Base-by-base conservation (phyloP, 2,329 filamentous ascomycete species). In the Alternaria burnsii region DNA sequence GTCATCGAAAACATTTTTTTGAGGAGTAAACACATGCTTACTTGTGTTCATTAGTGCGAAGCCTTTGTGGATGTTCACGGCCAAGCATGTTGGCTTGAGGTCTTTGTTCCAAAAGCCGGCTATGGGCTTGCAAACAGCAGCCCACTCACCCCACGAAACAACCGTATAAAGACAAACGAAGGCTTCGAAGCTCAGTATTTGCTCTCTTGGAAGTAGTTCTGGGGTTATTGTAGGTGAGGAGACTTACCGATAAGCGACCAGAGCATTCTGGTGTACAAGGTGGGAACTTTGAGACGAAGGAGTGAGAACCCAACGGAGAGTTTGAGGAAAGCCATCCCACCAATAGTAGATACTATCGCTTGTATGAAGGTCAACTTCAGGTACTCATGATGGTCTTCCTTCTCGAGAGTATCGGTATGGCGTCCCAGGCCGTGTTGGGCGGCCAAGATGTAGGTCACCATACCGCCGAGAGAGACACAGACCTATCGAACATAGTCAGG, bases 391-490 rank as follows among this genome's bases (percentile, higher is more conserved):
- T 48, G 30, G 32, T 48, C 46, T 48, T 32, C 30, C 18, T 48
- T 48, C 18, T 34, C 18, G 4, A 36, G 30, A 6, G 46, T 48
- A 18, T 48, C 46, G 18, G 46, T 48, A 18, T 48, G 30, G 18
- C 46, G 46, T 20, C 46, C 46, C 10, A 48, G 20, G 46, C 46
- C 46, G 22, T 48, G 46, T 12, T 48, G 30, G 46, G 12, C 30
- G 12, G 30, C 30, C 22, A 48, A 34, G 9, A 48, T 48, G 44
- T 48, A 32, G 18, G 44, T 48, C 44, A 48, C 28, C 44, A 48
- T 48, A 16, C 44, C 44, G 34, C 44, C 44, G 20, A 48, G 44
- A 34, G 34, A 48, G 9, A 48, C 44, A 48, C 44, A 48, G 30
- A 28, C 9, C 44, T 48, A 48, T 8, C 16, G 11, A 20, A 22